Evolutionary conservation across 352 stramenopile species (phyloP).

Genomic region (Phytophthora lateralis): DNA sequence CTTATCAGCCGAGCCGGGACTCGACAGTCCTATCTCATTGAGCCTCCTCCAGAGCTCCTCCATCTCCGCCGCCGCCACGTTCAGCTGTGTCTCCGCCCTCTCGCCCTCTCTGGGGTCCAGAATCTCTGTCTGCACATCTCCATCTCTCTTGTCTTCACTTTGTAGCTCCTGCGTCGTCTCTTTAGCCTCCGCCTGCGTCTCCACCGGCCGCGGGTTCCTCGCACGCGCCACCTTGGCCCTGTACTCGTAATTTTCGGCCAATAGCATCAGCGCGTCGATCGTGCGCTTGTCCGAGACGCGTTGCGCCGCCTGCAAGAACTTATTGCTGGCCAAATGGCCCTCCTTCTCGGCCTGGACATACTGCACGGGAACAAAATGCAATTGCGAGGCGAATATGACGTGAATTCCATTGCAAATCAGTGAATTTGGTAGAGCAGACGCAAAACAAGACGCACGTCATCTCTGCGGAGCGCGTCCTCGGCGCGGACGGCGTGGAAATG

Average conservation of each 20-base stretch:
- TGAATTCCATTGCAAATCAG: slow-evolving; percentile 1
- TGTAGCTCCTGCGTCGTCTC: not conserved
- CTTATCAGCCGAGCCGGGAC: slow-evolving; percentile 58
- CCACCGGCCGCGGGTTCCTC: slow-evolving; percentile 35
- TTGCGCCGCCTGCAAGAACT: slow-evolving; percentile 68
- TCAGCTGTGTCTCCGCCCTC: slow-evolving; percentile 64
- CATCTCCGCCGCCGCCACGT: slow-evolving; percentile 77
- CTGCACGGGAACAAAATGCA: slow-evolving; percentile 21
- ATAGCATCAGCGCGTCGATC: slow-evolving; percentile 67
- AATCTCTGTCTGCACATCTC: not conserved
- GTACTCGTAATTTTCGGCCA: slow-evolving; percentile 85
- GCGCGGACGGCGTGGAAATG: slow-evolving; percentile 79
- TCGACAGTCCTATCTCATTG: slow-evolving; percentile 77
- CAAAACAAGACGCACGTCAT: slow-evolving; percentile 51
- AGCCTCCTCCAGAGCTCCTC: slow-evolving; percentile 85
- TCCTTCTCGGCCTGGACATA: slow-evolving; percentile 67
- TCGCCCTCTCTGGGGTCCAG: slow-evolving; percentile 42
- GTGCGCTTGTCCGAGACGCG: slow-evolving; percentile 66
- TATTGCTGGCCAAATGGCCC: slow-evolving; percentile 66
- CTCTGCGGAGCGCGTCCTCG: slow-evolving; percentile 60
- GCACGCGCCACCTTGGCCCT: slow-evolving; percentile 63
- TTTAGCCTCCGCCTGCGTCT: slow-evolving; percentile 18
- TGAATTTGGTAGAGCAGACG: slow-evolving; percentile 3
- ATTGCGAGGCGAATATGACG: not conserved
- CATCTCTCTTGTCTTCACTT: slow-evolving; percentile 16